Conservation (phyloP, 1,284 basidiomycete genomes). For the Pseudozyma pruni region DNA sequence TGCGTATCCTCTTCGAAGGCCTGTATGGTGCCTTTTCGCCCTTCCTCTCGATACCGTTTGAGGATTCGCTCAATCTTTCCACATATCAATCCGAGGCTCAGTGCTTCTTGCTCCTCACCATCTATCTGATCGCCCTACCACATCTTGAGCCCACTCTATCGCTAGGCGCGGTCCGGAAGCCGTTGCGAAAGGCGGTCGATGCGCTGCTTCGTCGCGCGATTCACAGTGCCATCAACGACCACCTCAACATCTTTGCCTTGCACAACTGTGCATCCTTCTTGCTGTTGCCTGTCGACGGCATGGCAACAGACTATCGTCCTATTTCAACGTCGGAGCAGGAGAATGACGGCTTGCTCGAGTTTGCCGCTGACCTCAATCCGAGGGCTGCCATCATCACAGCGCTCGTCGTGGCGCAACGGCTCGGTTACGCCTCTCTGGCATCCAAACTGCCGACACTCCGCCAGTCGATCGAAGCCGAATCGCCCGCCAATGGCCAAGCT, state of each 20-base stretch:
- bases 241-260: conserved; percentile 42
- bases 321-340: conserved; percentile 28
- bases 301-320: conserved; percentile 22
- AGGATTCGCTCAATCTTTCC: conserved; percentile 23
- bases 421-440: conserved; percentile 32
- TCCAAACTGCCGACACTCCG: conserved; percentile 26
- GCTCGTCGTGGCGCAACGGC: conserved; percentile 21
- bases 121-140: conserved; percentile 33
- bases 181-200: conserved; percentile 37
- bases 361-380: conserved; percentile 36
- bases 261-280: conserved; percentile 39
- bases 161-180: conserved; percentile 4
- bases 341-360: conserved; percentile 38
- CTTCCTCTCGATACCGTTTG: conserved; percentile 37
- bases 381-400: conserved; percentile 42
- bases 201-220: conserved; percentile 31
- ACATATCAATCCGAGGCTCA: conserved; percentile 29
- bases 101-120: conserved; percentile 32
- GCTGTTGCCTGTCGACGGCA: conserved; percentile 36
- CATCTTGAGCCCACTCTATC: conserved; percentile 27
- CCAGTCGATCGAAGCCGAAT: conserved; percentile 21
- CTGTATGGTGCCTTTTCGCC: conserved; percentile 37
- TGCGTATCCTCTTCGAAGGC: conserved; percentile 33
- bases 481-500: conserved; percentile 3
- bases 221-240: conserved; percentile 23